Evolutionary conservation across 2,329 filamentous ascomycete species (phyloP), one percentile per base, ranked within the genome.

Genomic region (Onygenales sp.): DNA sequence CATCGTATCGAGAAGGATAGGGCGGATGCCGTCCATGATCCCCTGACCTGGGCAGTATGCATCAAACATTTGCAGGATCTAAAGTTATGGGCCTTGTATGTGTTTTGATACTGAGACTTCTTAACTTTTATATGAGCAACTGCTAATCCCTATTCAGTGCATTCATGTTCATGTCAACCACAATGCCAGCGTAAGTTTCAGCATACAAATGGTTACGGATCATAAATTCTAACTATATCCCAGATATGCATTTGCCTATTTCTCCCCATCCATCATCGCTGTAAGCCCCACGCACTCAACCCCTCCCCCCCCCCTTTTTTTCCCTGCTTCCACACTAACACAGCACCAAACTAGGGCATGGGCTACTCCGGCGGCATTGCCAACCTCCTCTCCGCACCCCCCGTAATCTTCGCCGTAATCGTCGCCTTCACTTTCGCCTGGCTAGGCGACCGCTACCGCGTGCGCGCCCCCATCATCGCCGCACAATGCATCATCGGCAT

Each of bases 201-300:
- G 27, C 34, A 2, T 39, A 21, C 39, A 4, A n/a, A 39, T 4
- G 17, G 10, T 17, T 7, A 3, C 34, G 13, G 6, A 11, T 37
- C 11, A 2, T 3, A 13, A 6, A 49, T 10, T 39, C 13, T 39
- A 17, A 39, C 46, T 49, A 21, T 49, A 27, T 49, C 31, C 86
- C 52, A 77, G 77, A 1, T 89, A 90, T 63, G 81, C 85, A 0
- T 75, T 89, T 4, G 84, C 85, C 3, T 89, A 85, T 67, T 88
- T 88, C 62, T 68, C 88, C 10, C 85, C 86, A 11, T 78, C 88
- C 62, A 85, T 90, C 59, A 79, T 90, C 7, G 61, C 13, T n/a
- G 46, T 49, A 49, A 49, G 34, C 7, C 46, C 7, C 46, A 49
- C 17, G 6, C 31, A 10, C 7, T 37, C 14, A 37, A 9, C 32